Percentiles rank a stretch among this genome's conserved stretches.
Evolutionary conservation across 2,329 filamentous ascomycete genomes (phyloP).

Genomic region (Cladorrhinum sp.): DNA sequence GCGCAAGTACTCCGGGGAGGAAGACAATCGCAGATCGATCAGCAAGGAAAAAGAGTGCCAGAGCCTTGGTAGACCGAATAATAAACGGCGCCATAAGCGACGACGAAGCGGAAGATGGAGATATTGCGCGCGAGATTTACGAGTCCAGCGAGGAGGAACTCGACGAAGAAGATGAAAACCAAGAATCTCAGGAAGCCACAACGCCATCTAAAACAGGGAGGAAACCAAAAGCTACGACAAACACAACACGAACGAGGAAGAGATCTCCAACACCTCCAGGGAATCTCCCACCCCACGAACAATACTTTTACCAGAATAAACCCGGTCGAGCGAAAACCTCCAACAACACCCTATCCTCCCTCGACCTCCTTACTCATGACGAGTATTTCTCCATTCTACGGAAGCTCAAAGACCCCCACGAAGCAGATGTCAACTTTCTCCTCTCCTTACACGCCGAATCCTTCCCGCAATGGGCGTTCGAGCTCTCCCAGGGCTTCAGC

Average conservation of each 20-base stretch:
- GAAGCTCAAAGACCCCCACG: constrained; percentile 65
- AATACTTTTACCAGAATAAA: constrained; percentile 91
- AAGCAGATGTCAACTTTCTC: constrained; percentile 66
- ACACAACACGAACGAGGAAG: constrained; percentile 40
- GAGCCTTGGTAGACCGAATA: constrained; percentile 69
- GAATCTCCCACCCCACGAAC: constrained; percentile 81
- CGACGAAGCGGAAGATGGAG: constrained; percentile 68
- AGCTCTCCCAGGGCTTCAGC: constrained; percentile 81
- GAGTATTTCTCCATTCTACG: constrained; percentile 77
- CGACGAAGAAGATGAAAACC: constrained; percentile 30
- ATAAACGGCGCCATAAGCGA: constrained; percentile 63
- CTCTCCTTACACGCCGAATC: constrained; percentile 73
- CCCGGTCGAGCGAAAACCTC: constrained; percentile 80
- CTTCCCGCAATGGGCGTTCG: constrained; percentile 90
- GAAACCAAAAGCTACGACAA: constrained; percentile 21
- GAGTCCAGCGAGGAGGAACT: constrained; percentile 49
- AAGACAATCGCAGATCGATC: constrained; percentile 76
- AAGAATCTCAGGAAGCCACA: constrained; percentile 25
- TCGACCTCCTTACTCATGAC: constrained; percentile 80
- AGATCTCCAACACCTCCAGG: constrained; percentile 76
- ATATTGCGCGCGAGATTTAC: constrained; percentile 67
- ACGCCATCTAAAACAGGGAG: constrained; percentile 26
- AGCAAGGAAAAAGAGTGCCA: constrained; percentile 79
- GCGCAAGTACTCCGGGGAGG: constrained; percentile 57
- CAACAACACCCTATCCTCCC: constrained; percentile 73